These are phyloP conservation scores for Lipomyces japonicus DNA, from an alignment of 805 yeast genomes.

Conservation along the genomic window DNA sequence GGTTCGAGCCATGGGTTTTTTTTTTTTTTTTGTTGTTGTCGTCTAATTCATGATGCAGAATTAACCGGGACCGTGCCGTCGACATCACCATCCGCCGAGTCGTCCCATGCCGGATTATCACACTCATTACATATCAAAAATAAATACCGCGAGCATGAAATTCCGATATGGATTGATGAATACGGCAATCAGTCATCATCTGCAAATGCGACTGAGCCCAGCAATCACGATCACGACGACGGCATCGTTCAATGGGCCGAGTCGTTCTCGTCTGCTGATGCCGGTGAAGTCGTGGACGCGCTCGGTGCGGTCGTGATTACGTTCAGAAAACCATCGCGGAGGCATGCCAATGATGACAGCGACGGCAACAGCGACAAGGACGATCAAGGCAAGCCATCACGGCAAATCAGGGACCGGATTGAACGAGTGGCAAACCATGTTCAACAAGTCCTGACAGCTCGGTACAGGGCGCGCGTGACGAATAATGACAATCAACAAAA, in stretches of 20 bases:
- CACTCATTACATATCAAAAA: slow-evolving; percentile 31
- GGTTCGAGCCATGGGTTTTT: slow-evolving; percentile 16
- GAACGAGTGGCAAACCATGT: slow-evolving; percentile 7
- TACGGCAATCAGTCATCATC: slow-evolving; percentile 26
- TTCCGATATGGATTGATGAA: slow-evolving; percentile 40
- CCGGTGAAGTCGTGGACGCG: slow-evolving; percentile 39
- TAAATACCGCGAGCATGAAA: slow-evolving; percentile 38
- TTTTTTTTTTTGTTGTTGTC: not conserved
- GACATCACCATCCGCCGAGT: not conserved
- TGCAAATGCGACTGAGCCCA: not conserved
- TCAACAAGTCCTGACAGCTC: slow-evolving; percentile 8
- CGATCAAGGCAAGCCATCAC: not conserved
- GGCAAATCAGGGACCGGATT: slow-evolving; percentile 16
- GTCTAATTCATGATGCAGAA: slow-evolving; percentile 21
- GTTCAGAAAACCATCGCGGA: slow-evolving; percentile 21
- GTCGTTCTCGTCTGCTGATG: slow-evolving; percentile 36
- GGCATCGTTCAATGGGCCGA: slow-evolving; percentile 34
- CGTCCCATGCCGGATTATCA: slow-evolving; percentile 35
- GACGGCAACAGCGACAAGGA: slow-evolving; percentile 15
- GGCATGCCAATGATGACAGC: slow-evolving; percentile 14
- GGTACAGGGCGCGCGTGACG: slow-evolving; percentile 31
- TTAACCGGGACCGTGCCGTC: slow-evolving; percentile 34
- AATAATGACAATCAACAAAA: slow-evolving; percentile 29
- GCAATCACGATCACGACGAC: slow-evolving; percentile 28
- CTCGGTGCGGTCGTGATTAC: slow-evolving; percentile 39